Evolutionary conservation across 148 eudicot species (phyloP).

Genomic region (Chenopodium berlandieri): DNA sequence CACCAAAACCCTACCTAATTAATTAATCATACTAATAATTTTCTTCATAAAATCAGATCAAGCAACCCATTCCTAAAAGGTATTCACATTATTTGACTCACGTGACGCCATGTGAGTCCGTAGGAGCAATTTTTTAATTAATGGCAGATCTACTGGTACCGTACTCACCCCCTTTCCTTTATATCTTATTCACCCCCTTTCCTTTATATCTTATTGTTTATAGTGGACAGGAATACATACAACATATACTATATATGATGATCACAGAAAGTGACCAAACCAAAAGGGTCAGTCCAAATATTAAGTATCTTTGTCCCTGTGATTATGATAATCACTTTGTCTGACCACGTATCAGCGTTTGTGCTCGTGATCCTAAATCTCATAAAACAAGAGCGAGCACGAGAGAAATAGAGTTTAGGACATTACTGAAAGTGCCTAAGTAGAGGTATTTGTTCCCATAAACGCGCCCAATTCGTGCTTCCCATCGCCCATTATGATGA

Average conservation of each 20-base stretch:
- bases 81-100: slow-evolving; percentile 36
- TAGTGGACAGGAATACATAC: slow-evolving; percentile 7
- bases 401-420: neutral
- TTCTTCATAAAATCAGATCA: slow-evolving; percentile 13
- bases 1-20: slow-evolving; percentile 24
- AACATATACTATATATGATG: slow-evolving; percentile 20
- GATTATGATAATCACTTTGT: slow-evolving; percentile 26
- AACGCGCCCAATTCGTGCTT: slow-evolving; percentile 69
- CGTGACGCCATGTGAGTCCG: slow-evolving; percentile 44
- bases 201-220: neutral
- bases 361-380: slow-evolving; percentile 17
- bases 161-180: slow-evolving; percentile 5
- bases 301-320: slow-evolving; percentile 37
- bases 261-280: slow-evolving; percentile 27
- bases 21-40: slow-evolving; percentile 1
- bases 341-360: slow-evolving; percentile 10
- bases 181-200: neutral
- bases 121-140: slow-evolving; percentile 13
- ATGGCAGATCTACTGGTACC: slow-evolving; percentile 30
- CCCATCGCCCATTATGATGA: slow-evolving; percentile 81
- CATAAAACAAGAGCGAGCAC: neutral
- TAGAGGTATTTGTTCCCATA: slow-evolving; percentile 66
- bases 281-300: slow-evolving; percentile 26
- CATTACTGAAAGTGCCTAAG: slow-evolving; percentile 65
- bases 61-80: slow-evolving; percentile 1